Conservation (phyloP, 768 basidiomycete species). For the Asterophora lycoperdoides region DNA sequence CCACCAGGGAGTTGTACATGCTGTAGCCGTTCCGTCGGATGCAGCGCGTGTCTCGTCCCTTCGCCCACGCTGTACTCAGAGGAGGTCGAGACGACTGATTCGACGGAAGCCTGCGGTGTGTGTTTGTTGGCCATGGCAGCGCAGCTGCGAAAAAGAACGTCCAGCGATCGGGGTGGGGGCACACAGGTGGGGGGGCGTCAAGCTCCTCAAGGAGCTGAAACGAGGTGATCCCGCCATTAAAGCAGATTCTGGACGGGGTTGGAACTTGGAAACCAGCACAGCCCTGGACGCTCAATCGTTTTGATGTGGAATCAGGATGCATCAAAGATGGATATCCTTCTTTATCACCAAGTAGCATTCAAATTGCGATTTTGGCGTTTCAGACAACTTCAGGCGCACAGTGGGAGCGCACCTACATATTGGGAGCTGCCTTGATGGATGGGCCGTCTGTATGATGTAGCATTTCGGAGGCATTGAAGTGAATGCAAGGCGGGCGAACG, state of each 20-base stretch:
- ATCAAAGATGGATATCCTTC: constrained; percentile 10
- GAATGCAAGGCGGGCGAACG: too few species aligned
- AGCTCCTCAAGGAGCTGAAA: constrained; percentile 19
- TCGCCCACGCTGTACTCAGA: constrained; percentile 15
- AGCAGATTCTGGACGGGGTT: constrained; percentile 15
- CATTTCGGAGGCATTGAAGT: too few species aligned
- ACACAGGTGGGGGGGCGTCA: constrained; percentile 20
- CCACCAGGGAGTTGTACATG: constrained; percentile 21
- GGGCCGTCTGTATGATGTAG: too few species aligned
- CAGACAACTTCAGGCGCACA: too few species aligned
- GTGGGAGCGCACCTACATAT: too few species aligned
- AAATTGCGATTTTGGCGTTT: neutral
- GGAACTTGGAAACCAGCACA: constrained; percentile 17
- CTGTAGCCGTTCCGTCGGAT: constrained; percentile 16
- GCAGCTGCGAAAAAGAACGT: constrained; percentile 25
- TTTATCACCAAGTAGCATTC: constrained; percentile 13
- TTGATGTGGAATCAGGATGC: constrained; percentile 17
- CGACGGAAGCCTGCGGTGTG: constrained; percentile 24
- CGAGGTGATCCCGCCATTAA: constrained; percentile 11
- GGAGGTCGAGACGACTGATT: constrained; percentile 22
- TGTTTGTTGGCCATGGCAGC: constrained; percentile 20
- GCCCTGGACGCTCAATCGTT: constrained; percentile 12
- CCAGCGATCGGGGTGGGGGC: constrained; percentile 19
- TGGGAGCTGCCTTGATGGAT: too few species aligned
- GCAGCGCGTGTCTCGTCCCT: constrained; percentile 3